These are phyloP conservation scores for Ambrosiella beaveri DNA, from an alignment of 2,329 filamentous ascomycete genomes.

Conservation along the genomic window DNA sequence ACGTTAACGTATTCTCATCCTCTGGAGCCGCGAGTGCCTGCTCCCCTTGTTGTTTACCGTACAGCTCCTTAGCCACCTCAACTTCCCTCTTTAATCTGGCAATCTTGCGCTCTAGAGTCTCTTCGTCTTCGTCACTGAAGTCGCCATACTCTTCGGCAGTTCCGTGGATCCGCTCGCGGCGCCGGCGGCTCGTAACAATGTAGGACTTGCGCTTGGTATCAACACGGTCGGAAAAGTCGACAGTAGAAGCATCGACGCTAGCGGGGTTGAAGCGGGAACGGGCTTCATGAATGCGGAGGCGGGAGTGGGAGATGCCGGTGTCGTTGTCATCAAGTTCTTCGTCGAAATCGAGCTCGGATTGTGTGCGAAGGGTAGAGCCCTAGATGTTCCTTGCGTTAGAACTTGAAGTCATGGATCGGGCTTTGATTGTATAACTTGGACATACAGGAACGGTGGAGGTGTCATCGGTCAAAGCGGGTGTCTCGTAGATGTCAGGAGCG, in stretches of 20 bases:
- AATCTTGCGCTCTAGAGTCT: conserved; percentile 61
- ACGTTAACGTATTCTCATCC: conserved; percentile 40
- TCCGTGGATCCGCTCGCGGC: conserved; percentile 43
- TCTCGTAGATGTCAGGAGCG: conserved; percentile 92
- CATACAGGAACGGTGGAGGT: conserved; percentile 67
- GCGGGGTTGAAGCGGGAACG: conserved; percentile 62
- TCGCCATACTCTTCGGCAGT: conserved; percentile 54
- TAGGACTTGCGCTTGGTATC: conserved; percentile 71
- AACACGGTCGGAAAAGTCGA: conserved; percentile 82
- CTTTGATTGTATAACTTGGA: conserved; percentile 9
- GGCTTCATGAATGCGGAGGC: conserved; percentile 61
- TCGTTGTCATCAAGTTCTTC: conserved; percentile 45
- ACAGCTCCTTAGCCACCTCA: conserved; percentile 51
- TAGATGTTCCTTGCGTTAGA: conserved; percentile 16
- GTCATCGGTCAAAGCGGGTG: conserved; percentile 80
- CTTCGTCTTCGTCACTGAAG: conserved; percentile 55
- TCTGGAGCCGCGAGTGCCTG: conserved; percentile 25
- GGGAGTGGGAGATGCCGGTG: conserved; percentile 56
- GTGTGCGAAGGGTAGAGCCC: conserved; percentile 38
- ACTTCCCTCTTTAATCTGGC: conserved; percentile 70
- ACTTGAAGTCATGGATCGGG: background rate
- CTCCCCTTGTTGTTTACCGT: conserved; percentile 35
- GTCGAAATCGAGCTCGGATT: conserved; percentile 45
- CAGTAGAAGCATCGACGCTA: conserved; percentile 57
- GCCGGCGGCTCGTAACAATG: conserved; percentile 51